phyloP scores from a whole-genome alignment of 1,139 yeast genomes.

The Geotrichum bryndzae region DNA sequence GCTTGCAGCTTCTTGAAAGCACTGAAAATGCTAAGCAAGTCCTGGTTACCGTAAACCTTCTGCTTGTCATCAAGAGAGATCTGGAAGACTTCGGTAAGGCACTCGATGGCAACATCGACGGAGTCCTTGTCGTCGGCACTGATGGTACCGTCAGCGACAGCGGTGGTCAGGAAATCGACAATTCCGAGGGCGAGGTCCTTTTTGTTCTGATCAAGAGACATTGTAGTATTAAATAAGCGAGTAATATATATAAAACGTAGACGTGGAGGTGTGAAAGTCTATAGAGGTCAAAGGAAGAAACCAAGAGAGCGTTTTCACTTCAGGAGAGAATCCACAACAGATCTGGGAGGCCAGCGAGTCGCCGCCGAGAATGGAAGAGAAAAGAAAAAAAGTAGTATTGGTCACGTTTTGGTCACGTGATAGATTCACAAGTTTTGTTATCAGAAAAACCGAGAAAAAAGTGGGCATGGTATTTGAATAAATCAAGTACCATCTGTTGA shows the following conservation, averaged over 20 bases:
- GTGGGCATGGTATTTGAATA: too few relatives aligned
- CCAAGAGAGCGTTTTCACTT: not conserved
- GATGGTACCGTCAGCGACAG: slow-evolving; percentile 58
- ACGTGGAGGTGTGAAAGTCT: not conserved
- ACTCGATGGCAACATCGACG: slow-evolving; percentile 91
- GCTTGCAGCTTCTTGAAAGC: slow-evolving; percentile 27
- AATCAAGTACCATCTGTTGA: too few relatives aligned
- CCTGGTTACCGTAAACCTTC: slow-evolving; percentile 45
- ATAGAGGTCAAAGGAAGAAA: not conserved
- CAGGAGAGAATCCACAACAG: not conserved
- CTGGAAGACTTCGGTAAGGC: slow-evolving; percentile 82
- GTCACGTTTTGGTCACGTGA: not conserved
- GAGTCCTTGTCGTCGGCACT: slow-evolving; percentile 81
- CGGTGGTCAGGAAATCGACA: slow-evolving; percentile 59
- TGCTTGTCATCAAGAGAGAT: slow-evolving; percentile 45
- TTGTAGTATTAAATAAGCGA: not conserved
- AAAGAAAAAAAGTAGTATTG: not conserved
- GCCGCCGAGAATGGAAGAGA: not conserved
- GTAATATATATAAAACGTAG: not conserved
- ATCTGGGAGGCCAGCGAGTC: not conserved
- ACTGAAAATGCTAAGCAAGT: slow-evolving; percentile 29
- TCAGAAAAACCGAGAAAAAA: too few relatives aligned
- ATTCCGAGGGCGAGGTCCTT: slow-evolving; percentile 73
- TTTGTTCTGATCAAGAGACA: slow-evolving; percentile 27
- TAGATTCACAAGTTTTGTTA: not conserved